Evolutionary conservation across 768 basidiomycete genomes (phyloP), one percentile per base, ranked within the genome.

Genomic region (Heimioporus sp.): DNA sequence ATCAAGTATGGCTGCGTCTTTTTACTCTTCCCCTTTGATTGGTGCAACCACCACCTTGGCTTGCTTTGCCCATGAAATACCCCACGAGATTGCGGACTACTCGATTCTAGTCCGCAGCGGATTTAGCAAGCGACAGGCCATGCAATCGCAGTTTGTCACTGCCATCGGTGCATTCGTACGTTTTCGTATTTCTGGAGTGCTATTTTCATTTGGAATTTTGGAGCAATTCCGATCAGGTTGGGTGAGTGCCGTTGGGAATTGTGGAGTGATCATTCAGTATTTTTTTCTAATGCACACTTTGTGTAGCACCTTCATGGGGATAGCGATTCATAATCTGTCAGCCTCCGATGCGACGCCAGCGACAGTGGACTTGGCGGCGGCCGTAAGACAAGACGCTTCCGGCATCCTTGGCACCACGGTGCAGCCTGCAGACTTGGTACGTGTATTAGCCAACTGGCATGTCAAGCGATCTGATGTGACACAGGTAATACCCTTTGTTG

Each of bases 81-180:
- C 93, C 16, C 92, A 96, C 63, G 92, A 96, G 76, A 95, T 96
- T 55, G 93, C 92, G n/a, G 93, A 95, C 67, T 95, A 94, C 64
- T 92, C 90, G n/a, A 94, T 95, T 58, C 75, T 94, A 34, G 82
- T 94, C 43, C 85, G 89, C 38, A 91, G 89, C 60, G 92, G 93
- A 4, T 94, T 95, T 66, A 90, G 86, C 24, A 96, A 96, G 71
- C 76, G 73, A 59, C 91, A 95, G 66, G 93, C 93, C 3, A 94
- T 96, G 92, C 86, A 87, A 62, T 90, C 88, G 31, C 93, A 96
- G 65, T 95, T 94, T 70, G 65, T 94, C 51, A 96, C 93, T 32
- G 93, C 93, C 24, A 77, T 94, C 48, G 92, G 93, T 42, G 93
- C 93, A 43, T 95, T 96, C 71, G 90, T 94, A 66, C 72, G 61